Base-by-base conservation (phyloP, 2,329 filamentous ascomycete species). In the Trichophyton equinum region DNA sequence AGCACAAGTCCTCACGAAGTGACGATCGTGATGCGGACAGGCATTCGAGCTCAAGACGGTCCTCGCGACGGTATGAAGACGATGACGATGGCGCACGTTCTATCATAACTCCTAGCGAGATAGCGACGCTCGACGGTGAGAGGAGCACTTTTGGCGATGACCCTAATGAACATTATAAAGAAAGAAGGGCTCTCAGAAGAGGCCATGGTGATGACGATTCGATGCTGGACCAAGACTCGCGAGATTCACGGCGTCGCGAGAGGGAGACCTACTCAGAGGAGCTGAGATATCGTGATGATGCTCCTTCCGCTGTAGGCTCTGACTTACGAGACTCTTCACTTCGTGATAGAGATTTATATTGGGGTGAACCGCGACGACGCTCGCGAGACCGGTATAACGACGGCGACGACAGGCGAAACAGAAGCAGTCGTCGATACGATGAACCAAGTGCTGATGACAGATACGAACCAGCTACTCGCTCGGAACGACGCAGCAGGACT, bases 11-110 rank as follows among this genome's bases (percentile, higher is more conserved):
- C 61, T 68, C 75, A 71, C 73, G 74, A 71, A 72, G 73, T 75
- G 75, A 77, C 72, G 75, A 77, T 71, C 75, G 75, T 73, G 74
- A 74, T 61, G 72, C 73, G 60, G 73, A 71, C 61, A 66, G 74
- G 65, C 71, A 69, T 59, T 72, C 74, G 64, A 62, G 51, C 27
- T 55, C 51, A 7, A 72, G 64, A 65, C 68, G 20, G 61, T 66
- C 60, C 70, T 71, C 60, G 59, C 67, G 49, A 65, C 67, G 8
- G 66, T 68, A 42, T 25, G 33, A 58, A 4, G 38, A 42, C 22
- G 30, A 36, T 2, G 38, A 25, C n/a, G 56, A 30, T 44, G 56
- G 22, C 56, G 38, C 36, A 20, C 38, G 30, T 42, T 42, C 56
- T 18, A 30, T 30, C 20, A 18, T 46, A 4, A 36, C 42, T n/a